These are phyloP conservation scores for Candida saitoana DNA, from an alignment of 805 yeast species.

Conservation along the genomic window DNA sequence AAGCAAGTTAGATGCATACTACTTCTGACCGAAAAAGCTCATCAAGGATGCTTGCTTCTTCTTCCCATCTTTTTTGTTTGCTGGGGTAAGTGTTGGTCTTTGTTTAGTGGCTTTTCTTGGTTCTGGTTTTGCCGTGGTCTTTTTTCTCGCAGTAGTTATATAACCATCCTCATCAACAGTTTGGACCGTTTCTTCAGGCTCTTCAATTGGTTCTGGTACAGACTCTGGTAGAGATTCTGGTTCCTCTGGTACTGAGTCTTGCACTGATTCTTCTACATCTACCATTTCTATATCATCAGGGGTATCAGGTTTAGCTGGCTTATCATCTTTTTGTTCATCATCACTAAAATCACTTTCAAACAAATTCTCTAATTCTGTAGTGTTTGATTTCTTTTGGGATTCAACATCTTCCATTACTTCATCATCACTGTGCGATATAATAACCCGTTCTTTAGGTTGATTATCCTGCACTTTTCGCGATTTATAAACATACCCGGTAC, in stretches of 20 bases:
- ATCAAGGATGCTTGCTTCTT: conserved; percentile 41
- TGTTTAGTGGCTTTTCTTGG: conserved; percentile 8
- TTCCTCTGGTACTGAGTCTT: conserved; percentile 2
- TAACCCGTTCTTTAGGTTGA: conserved; percentile 34
- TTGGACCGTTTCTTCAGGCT: conserved; percentile 10
- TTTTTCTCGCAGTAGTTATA: conserved; percentile 34
- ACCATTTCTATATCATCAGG: conserved; percentile 6
- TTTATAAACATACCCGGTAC: conserved; percentile 25
- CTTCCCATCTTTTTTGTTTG: conserved; percentile 17
- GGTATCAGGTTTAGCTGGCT: conserved; percentile 10
- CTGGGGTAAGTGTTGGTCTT: conserved; percentile 8
- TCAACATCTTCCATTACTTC: conserved; percentile 12
- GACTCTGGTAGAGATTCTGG: conserved; percentile 2
- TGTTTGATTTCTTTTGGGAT: conserved; percentile 6
- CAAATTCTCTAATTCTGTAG: conserved; percentile 26
- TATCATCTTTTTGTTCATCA: conserved; percentile 11
- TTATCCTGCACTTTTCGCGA: conserved; percentile 30
- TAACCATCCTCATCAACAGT: conserved; percentile 50
- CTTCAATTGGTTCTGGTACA: conserved; percentile 7
- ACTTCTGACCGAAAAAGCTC: conserved; percentile 45
- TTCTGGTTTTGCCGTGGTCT: conserved; percentile 13
- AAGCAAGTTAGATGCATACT: not conserved
- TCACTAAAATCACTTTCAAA: conserved; percentile 23
- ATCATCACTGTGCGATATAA: conserved; percentile 20
- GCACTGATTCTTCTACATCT: conserved; percentile 5